These are phyloP conservation scores for Domatiomyces globalis DNA, from an alignment of 2,329 filamentous ascomycete genomes.

Conservation along the genomic window DNA sequence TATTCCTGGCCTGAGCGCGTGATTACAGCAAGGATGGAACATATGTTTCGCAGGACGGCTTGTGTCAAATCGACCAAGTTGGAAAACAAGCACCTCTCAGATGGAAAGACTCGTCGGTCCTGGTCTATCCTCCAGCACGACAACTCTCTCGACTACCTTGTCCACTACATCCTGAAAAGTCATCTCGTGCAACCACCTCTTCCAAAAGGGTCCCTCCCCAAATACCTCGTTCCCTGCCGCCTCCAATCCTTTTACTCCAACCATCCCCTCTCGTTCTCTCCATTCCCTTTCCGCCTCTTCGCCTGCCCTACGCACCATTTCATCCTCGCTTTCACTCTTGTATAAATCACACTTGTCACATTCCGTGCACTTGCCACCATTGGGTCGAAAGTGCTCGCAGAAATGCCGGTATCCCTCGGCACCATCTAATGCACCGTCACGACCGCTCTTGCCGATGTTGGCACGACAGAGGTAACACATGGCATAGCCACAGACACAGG, in stretches of 20 bases:
- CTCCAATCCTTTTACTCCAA: constrained; percentile 14
- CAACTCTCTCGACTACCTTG: background rate
- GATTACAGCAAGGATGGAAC: too few species aligned
- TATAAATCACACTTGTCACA: constrained; percentile 69
- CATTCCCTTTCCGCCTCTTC: constrained; percentile 59
- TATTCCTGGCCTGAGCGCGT: too few species aligned
- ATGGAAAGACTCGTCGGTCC: background rate
- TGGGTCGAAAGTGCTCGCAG: constrained; percentile 83
- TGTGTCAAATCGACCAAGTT: too few species aligned
- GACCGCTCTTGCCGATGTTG: constrained; percentile 18
- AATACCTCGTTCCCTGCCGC: background rate
- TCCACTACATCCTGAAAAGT: background rate
- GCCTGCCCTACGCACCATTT: constrained; percentile 52
- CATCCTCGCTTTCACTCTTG: constrained; percentile 57
- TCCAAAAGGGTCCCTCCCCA: background rate
- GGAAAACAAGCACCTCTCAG: too few species aligned
- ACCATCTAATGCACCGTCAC: constrained; percentile 8
- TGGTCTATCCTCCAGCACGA: background rate
- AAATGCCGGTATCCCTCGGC: constrained; percentile 79
- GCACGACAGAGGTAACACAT: constrained; percentile 97
- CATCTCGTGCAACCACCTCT: background rate
- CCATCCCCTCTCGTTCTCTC: constrained; percentile 47
- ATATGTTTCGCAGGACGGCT: too few species aligned
- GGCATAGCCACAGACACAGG: constrained; percentile 86
- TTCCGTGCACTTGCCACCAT: constrained; percentile 62